Percentiles rank a stretch among this genome's conserved stretches.
Conservation (phyloP, 2,329 filamentous ascomycete genomes). For the Aspergillus brunneoviolaceus region DNA sequence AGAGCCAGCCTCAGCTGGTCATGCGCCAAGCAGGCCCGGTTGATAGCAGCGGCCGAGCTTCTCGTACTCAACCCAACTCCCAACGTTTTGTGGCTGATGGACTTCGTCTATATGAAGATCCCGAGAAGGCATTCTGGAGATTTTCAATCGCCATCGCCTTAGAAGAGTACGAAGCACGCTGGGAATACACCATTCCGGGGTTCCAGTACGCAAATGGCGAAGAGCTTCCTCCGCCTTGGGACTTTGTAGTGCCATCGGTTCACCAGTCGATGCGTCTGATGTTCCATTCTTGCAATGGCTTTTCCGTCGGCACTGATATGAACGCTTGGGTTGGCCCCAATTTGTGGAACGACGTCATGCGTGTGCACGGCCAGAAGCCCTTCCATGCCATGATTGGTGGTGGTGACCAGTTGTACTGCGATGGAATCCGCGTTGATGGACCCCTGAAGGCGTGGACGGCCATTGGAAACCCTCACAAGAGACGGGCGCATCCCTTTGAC, state of each 20-base stretch:
- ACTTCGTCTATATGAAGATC: constrained; percentile 61
- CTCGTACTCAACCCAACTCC: constrained; percentile 12
- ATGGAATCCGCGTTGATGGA: constrained; percentile 78
- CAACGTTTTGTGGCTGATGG: constrained; percentile 42
- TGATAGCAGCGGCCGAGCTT: constrained; percentile 22
- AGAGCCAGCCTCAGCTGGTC: constrained; percentile 60
- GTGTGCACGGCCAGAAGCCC: constrained; percentile 58
- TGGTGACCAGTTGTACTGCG: constrained; percentile 80
- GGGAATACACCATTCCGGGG: constrained; percentile 73
- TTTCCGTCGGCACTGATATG: constrained; percentile 65
- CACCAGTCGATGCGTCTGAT: constrained; percentile 67
- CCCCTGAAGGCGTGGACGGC: constrained; percentile 68
- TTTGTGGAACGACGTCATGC: constrained; percentile 65
- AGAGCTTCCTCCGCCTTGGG: constrained; percentile 53
- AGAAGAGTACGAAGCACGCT: constrained; percentile 70
- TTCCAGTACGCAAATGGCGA: constrained; percentile 61
- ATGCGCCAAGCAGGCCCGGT: constrained; percentile 39
- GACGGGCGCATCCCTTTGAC: constrained; percentile 61
- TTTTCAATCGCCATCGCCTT: constrained; percentile 63
- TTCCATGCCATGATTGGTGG: constrained; percentile 79
- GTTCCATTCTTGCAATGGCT: constrained; percentile 69
- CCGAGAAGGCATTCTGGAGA: constrained; percentile 58
- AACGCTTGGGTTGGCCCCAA: constrained; percentile 62
- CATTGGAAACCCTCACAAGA: constrained; percentile 61
- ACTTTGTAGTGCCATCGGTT: constrained; percentile 58